Evolutionary conservation across 768 basidiomycete species (phyloP), one percentile per base, ranked within the genome.

Genomic region (Phylloporus arenicola): DNA sequence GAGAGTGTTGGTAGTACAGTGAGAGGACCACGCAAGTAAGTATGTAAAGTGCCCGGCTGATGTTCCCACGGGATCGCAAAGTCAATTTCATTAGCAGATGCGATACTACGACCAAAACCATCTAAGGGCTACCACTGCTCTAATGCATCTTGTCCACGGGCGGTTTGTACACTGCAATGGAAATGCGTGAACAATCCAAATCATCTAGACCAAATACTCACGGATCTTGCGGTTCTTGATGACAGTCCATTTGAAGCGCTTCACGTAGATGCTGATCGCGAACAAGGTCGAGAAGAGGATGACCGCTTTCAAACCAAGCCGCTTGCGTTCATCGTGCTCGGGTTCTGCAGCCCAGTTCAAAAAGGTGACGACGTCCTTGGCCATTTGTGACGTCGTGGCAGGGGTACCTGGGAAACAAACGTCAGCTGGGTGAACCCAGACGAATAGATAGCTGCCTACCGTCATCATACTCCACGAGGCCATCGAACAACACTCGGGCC

Each of bases 341-440:
- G 96, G 96, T 69, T 99, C 96, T 50, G 96, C 82, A 16, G 95
- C 91, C 94, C 94, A 98, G 73, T 83, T 83, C 44, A 98, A 73
- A 86, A 98, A 97, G 3, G 88, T 91, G 41, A 82, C 81, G 47
- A 99, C 93, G 64, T 99, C 96, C 79, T 98, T 99, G 59, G 96
- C 95, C 95, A 99, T 94, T 70, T 99, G 96, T 6, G 92, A 89
- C 6, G 92, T 86, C 43, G 96, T 99, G 12, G 95, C 91, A 13
- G 96, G 93, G 4, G 96, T 98, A 43, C 88, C 90, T 92, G 42
- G 14, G 37, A 38, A n/a, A 20, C 41, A 16, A 38, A 52, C 1
- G 37, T 68, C 31, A 65, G 35, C 43, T 34, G 17, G 34, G 17
- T 5, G 2, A 42, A 41, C 9, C 5, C 11, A 12, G 14, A 2